A percentile compares a stretch with the other conserved stretches of the same genome.
Conservation (phyloP, 768 basidiomycete genomes). For the Myochromella boudieri region DNA sequence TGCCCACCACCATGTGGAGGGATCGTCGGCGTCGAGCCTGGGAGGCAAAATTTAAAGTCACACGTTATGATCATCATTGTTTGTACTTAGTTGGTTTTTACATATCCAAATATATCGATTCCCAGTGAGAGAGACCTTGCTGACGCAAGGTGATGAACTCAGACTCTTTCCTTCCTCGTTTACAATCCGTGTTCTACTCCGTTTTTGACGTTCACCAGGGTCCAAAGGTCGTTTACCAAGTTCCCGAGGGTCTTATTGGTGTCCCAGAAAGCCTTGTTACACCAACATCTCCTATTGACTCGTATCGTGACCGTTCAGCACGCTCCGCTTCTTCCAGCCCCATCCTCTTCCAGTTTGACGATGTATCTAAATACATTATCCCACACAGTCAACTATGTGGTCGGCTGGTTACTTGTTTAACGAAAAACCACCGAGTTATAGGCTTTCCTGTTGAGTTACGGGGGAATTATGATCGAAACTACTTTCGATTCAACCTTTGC, state of each 20-base stretch:
- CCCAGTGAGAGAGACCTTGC: too few species aligned
- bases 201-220: constrained; percentile 86
- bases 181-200: constrained; percentile 91
- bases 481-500: constrained; percentile 92
- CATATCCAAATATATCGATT: too few species aligned
- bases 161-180: constrained; percentile 76
- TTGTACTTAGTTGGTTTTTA: too few species aligned
- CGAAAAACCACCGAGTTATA: constrained; percentile 80
- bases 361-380: constrained; percentile 93
- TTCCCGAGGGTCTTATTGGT: constrained; percentile 86
- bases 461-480: constrained; percentile 80
- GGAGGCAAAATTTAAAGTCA: too few species aligned
- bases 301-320: constrained; percentile 36
- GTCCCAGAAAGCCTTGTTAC: constrained; percentile 40
- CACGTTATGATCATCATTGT: too few species aligned
- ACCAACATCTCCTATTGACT: constrained; percentile 24
- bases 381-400: constrained; percentile 85
- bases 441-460: constrained; percentile 86
- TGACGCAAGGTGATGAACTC: too few species aligned
- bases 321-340: constrained; percentile 49
- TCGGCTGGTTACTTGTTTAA: constrained; percentile 84
- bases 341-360: constrained; percentile 82
- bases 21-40: too few species aligned
- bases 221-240: constrained; percentile 89
- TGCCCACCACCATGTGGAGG: too few species aligned